Conservation (phyloP, 2,329 filamentous ascomycete genomes). For the Ilyonectria destructans region DNA sequence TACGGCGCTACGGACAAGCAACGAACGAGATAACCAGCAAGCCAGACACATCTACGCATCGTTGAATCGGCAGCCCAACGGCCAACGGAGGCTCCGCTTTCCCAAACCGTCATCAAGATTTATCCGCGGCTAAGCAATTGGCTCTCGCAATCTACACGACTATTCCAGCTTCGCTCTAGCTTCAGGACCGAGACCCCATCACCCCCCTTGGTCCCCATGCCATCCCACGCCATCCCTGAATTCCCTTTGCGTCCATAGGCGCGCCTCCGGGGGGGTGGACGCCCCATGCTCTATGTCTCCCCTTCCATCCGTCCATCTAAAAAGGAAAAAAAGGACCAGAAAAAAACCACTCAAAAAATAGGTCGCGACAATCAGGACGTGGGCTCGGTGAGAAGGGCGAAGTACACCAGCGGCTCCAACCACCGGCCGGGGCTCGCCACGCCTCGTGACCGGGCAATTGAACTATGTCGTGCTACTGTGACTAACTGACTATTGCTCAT, state of each 20-base stretch:
- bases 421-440: slow-evolving; percentile 33
- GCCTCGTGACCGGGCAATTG: slow-evolving; percentile 8
- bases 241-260: slow-evolving; percentile 38
- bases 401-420: neutral
- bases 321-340: slow-evolving; percentile 14
- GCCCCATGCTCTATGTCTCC: slow-evolving; percentile 20
- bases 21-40: neutral
- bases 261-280: slow-evolving; percentile 39
- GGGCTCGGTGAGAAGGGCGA: slow-evolving; percentile 45
- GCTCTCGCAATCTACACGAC: slow-evolving; percentile 14
- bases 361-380: slow-evolving; percentile 1
- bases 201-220: slow-evolving; percentile 26
- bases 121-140: slow-evolving; percentile 42
- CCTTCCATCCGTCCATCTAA: slow-evolving; percentile 24
- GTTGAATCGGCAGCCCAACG: neutral
- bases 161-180: slow-evolving; percentile 29
- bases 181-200: slow-evolving; percentile 24
- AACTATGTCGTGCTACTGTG: slow-evolving; percentile 8
- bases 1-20: neutral
- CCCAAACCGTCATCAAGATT: slow-evolving; percentile 32
- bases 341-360: slow-evolving; percentile 36
- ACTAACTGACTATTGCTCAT: neutral
- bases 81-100: slow-evolving; percentile 27
- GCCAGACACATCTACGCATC: neutral
- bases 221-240: slow-evolving; percentile 24